phyloP scores from a whole-genome alignment of 1,139 yeast genomes.

The Zygotorulaspora mrakii region DNA sequence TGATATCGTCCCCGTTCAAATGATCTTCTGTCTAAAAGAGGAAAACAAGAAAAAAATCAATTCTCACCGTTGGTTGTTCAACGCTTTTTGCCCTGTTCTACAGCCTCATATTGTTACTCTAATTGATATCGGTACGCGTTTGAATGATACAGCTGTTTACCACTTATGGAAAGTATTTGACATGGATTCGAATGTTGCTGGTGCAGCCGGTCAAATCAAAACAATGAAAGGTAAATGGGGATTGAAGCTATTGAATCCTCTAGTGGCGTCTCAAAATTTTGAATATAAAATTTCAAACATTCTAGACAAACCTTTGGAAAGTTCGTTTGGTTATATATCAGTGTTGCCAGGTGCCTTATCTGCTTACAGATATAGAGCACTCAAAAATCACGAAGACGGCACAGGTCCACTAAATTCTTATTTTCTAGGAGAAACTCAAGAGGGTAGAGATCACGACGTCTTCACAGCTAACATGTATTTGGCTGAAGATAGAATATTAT shows the following conservation, averaged over 20 bases:
- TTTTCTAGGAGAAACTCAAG: conserved; percentile 79
- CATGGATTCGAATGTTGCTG: conserved; percentile 92
- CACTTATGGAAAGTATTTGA: conserved; percentile 97
- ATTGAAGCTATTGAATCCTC: conserved; percentile 74
- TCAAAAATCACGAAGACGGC: conserved; percentile 81
- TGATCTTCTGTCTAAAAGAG: conserved; percentile 85
- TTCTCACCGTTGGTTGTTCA: conserved; percentile 93
- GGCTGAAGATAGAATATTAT: conserved; percentile 94
- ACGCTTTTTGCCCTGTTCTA: conserved; percentile 83
- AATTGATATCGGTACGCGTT: conserved; percentile 90
- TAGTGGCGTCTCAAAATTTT: conserved; percentile 94
- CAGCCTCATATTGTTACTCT: conserved; percentile 84
- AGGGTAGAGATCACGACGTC: conserved; percentile 61
- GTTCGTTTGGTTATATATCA: conserved; percentile 86
- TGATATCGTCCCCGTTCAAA: conserved; percentile 88
- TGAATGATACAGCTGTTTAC: conserved; percentile 78
- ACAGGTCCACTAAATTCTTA: conserved; percentile 87
- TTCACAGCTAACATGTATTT: conserved; percentile 96
- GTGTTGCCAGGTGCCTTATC: conserved; percentile 96
- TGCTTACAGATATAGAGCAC: conserved; percentile 87
- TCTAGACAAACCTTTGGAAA: conserved; percentile 90
- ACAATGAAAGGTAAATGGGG: conserved; percentile 91
- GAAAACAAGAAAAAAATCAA: conserved; percentile 85
- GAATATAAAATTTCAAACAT: conserved; percentile 96
- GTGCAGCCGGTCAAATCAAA: conserved; percentile 95